phyloP scores from a whole-genome alignment of 805 yeast species.

The Zygoascus bituminiphila region DNA sequence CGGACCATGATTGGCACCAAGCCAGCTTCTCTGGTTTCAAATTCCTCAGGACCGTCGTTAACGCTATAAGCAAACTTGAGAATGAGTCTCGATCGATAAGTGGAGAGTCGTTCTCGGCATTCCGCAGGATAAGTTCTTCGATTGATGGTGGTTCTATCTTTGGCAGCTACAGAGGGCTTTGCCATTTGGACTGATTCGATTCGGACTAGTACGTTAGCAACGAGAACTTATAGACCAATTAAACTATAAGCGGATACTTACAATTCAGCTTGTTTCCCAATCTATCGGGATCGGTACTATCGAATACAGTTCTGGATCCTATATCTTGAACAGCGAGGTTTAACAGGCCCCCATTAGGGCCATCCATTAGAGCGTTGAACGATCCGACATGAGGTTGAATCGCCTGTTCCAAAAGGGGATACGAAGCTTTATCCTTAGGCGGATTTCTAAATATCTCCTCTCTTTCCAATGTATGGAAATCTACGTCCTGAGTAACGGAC shows the following conservation, averaged over 20 bases:
- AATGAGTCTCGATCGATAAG: slow-evolving; percentile 72
- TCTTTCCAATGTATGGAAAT: slow-evolving; percentile 78
- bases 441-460: slow-evolving; percentile 82
- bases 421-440: slow-evolving; percentile 76
- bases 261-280: slow-evolving; percentile 73
- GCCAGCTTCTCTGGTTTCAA: slow-evolving; percentile 85
- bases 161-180: slow-evolving; percentile 69
- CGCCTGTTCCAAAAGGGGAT: slow-evolving; percentile 77
- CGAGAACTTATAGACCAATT: background rate
- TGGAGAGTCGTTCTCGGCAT: slow-evolving; percentile 80
- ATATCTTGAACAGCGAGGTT: slow-evolving; percentile 83
- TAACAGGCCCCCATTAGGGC: slow-evolving; percentile 63
- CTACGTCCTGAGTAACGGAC: slow-evolving; percentile 30
- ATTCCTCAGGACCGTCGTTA: slow-evolving; percentile 74
- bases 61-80: slow-evolving; percentile 78
- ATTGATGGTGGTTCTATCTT: slow-evolving; percentile 66
- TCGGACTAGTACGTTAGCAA: slow-evolving; percentile 39
- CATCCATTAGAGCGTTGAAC: slow-evolving; percentile 89
- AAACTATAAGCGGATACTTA: slow-evolving; percentile 13
- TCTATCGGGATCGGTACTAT: slow-evolving; percentile 57
- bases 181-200: slow-evolving; percentile 86
- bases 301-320: slow-evolving; percentile 79
- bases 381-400: slow-evolving; percentile 94
- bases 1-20: slow-evolving; percentile 85
- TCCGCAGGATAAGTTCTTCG: slow-evolving; percentile 77